These are phyloP conservation scores for Colletotrichum higginsianum DNA, from an alignment of 2,329 filamentous ascomycete genomes.

Conservation along the genomic window DNA sequence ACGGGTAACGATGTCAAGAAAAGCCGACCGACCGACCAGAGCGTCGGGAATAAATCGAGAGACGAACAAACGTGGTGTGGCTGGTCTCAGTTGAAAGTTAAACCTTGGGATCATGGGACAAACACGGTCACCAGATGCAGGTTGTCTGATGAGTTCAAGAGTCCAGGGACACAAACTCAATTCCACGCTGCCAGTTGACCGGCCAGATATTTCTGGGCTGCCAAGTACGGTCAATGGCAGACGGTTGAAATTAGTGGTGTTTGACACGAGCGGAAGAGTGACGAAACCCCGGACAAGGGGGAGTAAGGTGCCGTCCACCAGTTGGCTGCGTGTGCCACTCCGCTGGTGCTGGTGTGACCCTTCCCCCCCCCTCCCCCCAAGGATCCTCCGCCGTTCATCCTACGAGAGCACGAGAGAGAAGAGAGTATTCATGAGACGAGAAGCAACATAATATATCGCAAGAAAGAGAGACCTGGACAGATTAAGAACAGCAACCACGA, in stretches of 20 bases:
- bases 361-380: neutral
- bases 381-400: neutral
- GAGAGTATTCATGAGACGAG: neutral
- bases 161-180: slow-evolving; percentile 21
- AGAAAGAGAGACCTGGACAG: neutral
- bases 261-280: neutral
- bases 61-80: neutral
- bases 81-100: slow-evolving; percentile 5
- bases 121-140: slow-evolving; percentile 23
- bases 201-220: slow-evolving; percentile 17
- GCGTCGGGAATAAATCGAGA: neutral
- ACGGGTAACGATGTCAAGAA: neutral
- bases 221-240: slow-evolving; percentile 1
- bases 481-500: neutral
- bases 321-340: slow-evolving; percentile 15
- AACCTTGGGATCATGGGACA: slow-evolving; percentile 20
- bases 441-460: neutral
- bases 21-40: neutral
- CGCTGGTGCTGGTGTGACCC: neutral
- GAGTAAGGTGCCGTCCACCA: neutral
- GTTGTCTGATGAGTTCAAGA: slow-evolving; percentile 32
- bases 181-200: slow-evolving; percentile 11
- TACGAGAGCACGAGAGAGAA: neutral
- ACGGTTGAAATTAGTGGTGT: neutral
- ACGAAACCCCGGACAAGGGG: neutral